Percentiles rank a stretch among this genome's conserved stretches.
These are phyloP conservation scores for Gentiana macrophylla DNA, from an alignment of 257 asterid species.

Conservation along the genomic window DNA sequence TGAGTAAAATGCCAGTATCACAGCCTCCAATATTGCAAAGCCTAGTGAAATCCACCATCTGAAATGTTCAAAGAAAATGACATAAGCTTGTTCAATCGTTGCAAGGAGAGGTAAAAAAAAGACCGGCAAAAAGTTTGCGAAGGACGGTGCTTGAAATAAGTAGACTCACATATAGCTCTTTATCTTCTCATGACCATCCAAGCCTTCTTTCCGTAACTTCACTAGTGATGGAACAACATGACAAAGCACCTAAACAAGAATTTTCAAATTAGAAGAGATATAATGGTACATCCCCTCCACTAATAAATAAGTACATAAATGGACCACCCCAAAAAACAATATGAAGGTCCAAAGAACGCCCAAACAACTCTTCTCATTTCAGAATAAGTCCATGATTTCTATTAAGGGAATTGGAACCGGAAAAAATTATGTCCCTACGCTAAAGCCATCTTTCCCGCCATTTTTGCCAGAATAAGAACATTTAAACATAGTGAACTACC, in stretches of 20 bases:
- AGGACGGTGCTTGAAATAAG: slow-evolving; percentile 75
- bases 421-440: too few species aligned
- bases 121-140: slow-evolving; percentile 14
- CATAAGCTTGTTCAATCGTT: neutral
- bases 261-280: neutral
- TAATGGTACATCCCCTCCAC: neutral
- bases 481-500: too few species aligned
- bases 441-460: too few species aligned
- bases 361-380: neutral
- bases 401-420: too few species aligned
- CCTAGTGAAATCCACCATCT: slow-evolving; percentile 99
- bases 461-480: too few species aligned
- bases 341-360: neutral
- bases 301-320: neutral
- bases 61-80: slow-evolving; percentile 30
- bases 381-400: too few species aligned
- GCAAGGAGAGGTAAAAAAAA: neutral
- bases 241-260: slow-evolving; percentile 61
- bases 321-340: neutral
- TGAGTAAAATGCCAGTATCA: slow-evolving; percentile 70
- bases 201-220: slow-evolving; percentile 98
- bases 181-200: slow-evolving; percentile 98
- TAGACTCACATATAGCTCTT: slow-evolving; percentile 99
- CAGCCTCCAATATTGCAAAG: slow-evolving; percentile 71
- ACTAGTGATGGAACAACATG: slow-evolving; percentile 79